Evolutionary conservation across 2,329 filamentous ascomycete genomes (phyloP).

Genomic region (Claviceps fusiformis): DNA sequence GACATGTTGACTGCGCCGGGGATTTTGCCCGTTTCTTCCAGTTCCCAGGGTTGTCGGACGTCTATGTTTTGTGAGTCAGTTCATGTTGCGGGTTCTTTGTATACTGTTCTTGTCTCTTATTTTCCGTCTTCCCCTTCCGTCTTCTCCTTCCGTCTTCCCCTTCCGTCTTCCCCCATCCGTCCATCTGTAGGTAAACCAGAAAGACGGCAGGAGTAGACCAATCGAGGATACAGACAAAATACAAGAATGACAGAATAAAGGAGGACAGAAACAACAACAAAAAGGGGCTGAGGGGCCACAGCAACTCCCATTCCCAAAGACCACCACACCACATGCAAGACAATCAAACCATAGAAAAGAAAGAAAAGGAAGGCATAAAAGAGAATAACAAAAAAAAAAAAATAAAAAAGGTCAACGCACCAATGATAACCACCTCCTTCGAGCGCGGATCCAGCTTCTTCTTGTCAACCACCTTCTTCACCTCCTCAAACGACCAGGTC

Average conservation of each 20-base stretch:
- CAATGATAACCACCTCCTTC: constrained; percentile 26
- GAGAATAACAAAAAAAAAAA: background rate
- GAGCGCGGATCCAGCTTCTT: constrained; percentile 3
- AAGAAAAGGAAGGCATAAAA: background rate
- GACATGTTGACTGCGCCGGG: constrained; percentile 76
- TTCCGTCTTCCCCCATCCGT: no score
- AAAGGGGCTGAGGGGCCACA: no score
- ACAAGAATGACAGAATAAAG: no score
- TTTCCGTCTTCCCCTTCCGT: background rate
- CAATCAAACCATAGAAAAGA: background rate
- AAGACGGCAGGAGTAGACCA: no score
- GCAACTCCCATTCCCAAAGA: no score
- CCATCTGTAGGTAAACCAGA: no score
- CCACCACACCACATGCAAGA: no score
- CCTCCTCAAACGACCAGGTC: constrained; percentile 36
- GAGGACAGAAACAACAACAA: no score
- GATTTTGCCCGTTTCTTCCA: constrained; percentile 53
- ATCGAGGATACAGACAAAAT: no score
- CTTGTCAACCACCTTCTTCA: constrained; percentile 24
- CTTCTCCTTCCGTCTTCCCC: no score
- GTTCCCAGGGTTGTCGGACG: constrained; percentile 60
- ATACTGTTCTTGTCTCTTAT: background rate
- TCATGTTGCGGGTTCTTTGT: background rate
- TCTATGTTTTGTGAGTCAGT: constrained; percentile 28
- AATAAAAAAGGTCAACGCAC: constrained; percentile 17